Evolutionary conservation across 106 monocot genomes (phyloP).

Genomic region (Xerophyta viscosa): DNA sequence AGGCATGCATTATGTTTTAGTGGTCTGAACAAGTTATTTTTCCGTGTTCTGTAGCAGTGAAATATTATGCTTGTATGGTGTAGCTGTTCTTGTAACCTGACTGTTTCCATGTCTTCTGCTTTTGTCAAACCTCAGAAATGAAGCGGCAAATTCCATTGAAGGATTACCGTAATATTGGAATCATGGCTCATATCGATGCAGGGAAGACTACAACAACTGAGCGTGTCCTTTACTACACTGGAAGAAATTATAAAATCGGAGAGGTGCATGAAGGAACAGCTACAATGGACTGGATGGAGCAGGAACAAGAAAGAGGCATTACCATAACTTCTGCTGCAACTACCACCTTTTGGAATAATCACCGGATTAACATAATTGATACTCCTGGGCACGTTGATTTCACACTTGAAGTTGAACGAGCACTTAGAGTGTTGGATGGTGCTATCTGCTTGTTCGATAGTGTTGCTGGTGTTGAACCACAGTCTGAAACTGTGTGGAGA

Average conservation of each 20-base stretch:
- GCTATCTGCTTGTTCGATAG: constrained; percentile 97
- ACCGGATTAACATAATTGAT: constrained; percentile 96
- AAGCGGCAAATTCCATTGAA: constrained; percentile 54
- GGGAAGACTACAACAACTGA: constrained; percentile 98
- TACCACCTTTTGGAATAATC: constrained; percentile 90
- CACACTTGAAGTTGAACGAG: constrained; percentile 93
- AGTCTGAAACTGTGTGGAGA: constrained; percentile 98
- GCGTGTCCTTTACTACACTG: constrained; percentile 88
- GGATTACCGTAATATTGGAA: constrained; percentile 97
- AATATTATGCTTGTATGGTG: too few relatives aligned
- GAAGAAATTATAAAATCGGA: constrained; percentile 97
- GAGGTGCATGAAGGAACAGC: constrained; percentile 99
- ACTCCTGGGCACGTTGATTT: constrained; percentile 99
- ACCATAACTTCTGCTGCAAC: constrained; percentile 98
- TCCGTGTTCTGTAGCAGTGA: too few relatives aligned
- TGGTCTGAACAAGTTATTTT: too few relatives aligned
- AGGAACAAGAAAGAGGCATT: constrained; percentile 98
- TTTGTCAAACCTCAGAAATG: constrained; percentile 26
- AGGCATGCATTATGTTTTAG: too few relatives aligned
- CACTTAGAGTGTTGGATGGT: constrained; percentile 91
- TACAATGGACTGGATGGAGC: constrained; percentile 99
- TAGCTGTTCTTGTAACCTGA: not conserved
- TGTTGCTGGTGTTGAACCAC: constrained; percentile 96
- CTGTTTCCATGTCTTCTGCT: not conserved
- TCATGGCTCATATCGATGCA: constrained; percentile 99